A percentile compares a stretch with the other conserved stretches of the same genome.
Conservation (phyloP, 805 yeast species). For the Zygosaccharomyces kombuchaensis region DNA sequence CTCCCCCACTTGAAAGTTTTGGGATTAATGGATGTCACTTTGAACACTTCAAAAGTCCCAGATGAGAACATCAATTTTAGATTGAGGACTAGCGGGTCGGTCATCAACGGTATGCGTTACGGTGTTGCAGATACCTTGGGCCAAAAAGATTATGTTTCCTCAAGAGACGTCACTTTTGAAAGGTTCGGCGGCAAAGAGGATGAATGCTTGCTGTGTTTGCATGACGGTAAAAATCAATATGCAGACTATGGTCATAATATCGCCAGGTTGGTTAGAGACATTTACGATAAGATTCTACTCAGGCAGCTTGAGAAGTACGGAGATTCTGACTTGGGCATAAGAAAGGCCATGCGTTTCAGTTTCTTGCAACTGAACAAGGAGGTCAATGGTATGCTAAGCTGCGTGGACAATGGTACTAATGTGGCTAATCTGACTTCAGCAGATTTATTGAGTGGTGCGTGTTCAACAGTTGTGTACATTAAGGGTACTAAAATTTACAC, state of each 20-base stretch:
- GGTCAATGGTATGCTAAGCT: constrained; percentile 48
- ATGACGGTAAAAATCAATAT: constrained; percentile 69
- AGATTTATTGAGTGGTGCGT: constrained; percentile 77
- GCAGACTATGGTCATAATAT: constrained; percentile 55
- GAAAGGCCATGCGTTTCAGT: constrained; percentile 76
- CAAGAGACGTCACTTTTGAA: constrained; percentile 82
- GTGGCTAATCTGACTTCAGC: constrained; percentile 52
- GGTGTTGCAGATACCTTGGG: constrained; percentile 93
- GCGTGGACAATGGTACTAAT: constrained; percentile 50
- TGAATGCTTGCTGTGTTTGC: constrained; percentile 74
- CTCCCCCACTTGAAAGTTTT: constrained; percentile 66
- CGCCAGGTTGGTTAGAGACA: constrained; percentile 67
- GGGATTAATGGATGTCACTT: constrained; percentile 93
- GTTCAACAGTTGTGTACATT: constrained; percentile 77
- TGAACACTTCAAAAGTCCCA: constrained; percentile 83
- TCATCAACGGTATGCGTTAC: constrained; percentile 67
- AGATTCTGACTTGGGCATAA: constrained; percentile 46
- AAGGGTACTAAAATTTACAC: constrained; percentile 65
- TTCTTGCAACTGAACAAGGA: constrained; percentile 79
- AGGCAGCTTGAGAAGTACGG: constrained; percentile 39
- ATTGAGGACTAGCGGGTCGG: constrained; percentile 85
- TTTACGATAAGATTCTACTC: constrained; percentile 63
- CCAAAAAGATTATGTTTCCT: constrained; percentile 54
- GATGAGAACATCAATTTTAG: constrained; percentile 81
- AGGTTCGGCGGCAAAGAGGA: constrained; percentile 81